Percentiles rank a stretch among this genome's conserved stretches.
Conservation (phyloP, 139 green algal species). For the Chlamydomonas applanata region DNA sequence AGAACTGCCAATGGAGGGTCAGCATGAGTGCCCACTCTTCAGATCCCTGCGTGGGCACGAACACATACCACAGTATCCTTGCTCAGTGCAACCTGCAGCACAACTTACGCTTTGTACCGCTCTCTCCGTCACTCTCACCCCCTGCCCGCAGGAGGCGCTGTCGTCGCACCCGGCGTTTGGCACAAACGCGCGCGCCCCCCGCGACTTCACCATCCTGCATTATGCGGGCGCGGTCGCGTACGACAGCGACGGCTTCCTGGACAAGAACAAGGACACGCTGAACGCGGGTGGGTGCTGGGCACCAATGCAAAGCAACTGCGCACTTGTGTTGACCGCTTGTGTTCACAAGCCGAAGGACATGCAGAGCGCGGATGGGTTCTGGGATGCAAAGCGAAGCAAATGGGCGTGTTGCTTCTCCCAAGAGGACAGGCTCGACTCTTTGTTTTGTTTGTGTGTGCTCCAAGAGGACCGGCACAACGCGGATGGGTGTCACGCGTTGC, state of each 20-base stretch:
- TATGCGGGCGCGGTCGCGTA: conserved; percentile 76
- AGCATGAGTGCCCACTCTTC: not conserved
- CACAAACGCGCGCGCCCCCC: conserved; percentile 36
- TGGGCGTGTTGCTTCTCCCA: no score
- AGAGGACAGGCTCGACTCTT: no score
- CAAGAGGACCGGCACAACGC: no score
- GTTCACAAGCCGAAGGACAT: no score
- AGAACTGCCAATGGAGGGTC: not conserved
- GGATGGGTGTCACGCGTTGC: no score
- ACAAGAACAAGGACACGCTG: conserved; percentile 84
- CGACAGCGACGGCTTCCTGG: conserved; percentile 60
- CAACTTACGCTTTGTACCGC: no score
- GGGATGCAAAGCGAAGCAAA: not conserved
- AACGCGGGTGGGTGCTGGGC: conserved; percentile 34
- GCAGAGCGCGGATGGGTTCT: no score
- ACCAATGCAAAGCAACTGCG: not conserved
- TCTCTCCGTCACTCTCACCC: no score
- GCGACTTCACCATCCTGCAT: conserved; percentile 78
- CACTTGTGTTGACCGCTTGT: no score
- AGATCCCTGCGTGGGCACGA: not conserved
- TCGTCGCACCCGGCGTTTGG: conserved; percentile 50
- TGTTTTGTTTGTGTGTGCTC: no score
- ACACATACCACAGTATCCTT: no score
- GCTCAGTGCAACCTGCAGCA: no score
- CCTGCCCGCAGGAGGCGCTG: conserved; percentile 35